Base-by-base conservation (phyloP, 2,329 filamentous ascomycete species). In the Talaromyces sp. region DNA sequence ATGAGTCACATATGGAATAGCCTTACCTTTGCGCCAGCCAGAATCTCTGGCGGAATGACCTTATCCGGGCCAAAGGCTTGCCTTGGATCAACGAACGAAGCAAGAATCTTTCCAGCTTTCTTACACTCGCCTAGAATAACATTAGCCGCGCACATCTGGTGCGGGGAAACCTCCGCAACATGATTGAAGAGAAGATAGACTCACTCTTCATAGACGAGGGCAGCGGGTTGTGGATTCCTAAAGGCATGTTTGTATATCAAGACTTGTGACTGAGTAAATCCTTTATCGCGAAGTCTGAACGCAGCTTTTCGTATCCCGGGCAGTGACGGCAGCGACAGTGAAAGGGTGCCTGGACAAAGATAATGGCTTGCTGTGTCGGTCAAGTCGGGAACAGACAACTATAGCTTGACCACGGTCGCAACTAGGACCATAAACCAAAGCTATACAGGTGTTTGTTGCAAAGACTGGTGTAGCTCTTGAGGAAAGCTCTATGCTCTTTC, bases 31-130 rank as follows among this genome's bases (percentile, higher is more conserved):
- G 94, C 94, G 74, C 90, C 90, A 63, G 89, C 88, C 67, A 99
- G 86, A 66, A 99, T 83, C 54, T 87, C 84, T 7, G 93, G 92
- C 52, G 94, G 94, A 67, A 99, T 99, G 72, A 99, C 87, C 76
- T 97, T 97, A 75, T 97, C 94, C 57, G 94, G 93, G 5, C 93
- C 91, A 73, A 97, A 96, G 19, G 93, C 79, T 78, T 97, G 93
- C 70, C 87, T 84, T 19, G 94, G 94, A 72, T 97, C 94, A 72
- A 97, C 84, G 73, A 99, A 99, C 11, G 92, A 96, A 46, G 89
- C 84, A 66, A 99, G 84, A 69, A 97, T 97, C 81, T 96, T 96
- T 71, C 89, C 89, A 72, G 91, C 94, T 78, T 99, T 99, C 75
- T 89, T 94, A 79, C 94, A 97, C 79, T 99, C 94, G 79, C 91